phyloP scores from a whole-genome alignment of 1,284 basidiomycete genomes.

The Trichosporon asahii region DNA sequence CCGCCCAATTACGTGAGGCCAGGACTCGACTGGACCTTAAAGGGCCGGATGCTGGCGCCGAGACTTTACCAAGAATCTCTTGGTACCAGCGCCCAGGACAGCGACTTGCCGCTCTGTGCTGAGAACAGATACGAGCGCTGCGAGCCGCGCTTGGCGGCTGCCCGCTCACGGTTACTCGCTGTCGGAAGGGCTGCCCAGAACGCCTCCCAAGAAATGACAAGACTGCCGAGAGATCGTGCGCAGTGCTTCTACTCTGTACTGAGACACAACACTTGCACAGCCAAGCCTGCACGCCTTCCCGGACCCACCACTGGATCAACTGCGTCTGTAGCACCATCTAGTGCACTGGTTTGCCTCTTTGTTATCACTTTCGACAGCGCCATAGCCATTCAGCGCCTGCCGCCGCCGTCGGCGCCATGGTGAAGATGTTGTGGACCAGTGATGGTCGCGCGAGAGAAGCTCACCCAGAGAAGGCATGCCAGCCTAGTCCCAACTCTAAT shows the following conservation, averaged over 20 bases:
- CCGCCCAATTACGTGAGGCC: background rate
- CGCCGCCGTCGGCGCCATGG: background rate
- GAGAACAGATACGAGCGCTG: background rate
- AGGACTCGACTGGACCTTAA: background rate
- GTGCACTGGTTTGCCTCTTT: too few species aligned
- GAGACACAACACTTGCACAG: background rate
- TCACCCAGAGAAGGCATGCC: background rate
- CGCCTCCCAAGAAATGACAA: constrained; percentile 1
- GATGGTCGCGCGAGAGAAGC: background rate
- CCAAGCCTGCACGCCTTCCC: background rate
- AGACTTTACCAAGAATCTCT: background rate
- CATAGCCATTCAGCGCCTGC: background rate
- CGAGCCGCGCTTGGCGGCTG: background rate
- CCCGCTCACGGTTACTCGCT: background rate
- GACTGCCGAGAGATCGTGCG: background rate
- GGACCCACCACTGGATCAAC: too few species aligned
- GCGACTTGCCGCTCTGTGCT: too few species aligned
- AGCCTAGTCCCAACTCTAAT: background rate
- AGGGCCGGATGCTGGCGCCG: background rate
- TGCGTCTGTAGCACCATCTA: background rate
- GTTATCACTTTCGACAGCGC: too few species aligned
- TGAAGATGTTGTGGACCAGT: background rate
- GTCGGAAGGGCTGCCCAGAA: background rate
- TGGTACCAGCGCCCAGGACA: background rate
- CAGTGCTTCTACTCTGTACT: background rate